Evolutionary conservation across 1,139 yeast species (phyloP), one percentile per base, ranked within the genome.

Genomic region (Eremothecium coryli): DNA sequence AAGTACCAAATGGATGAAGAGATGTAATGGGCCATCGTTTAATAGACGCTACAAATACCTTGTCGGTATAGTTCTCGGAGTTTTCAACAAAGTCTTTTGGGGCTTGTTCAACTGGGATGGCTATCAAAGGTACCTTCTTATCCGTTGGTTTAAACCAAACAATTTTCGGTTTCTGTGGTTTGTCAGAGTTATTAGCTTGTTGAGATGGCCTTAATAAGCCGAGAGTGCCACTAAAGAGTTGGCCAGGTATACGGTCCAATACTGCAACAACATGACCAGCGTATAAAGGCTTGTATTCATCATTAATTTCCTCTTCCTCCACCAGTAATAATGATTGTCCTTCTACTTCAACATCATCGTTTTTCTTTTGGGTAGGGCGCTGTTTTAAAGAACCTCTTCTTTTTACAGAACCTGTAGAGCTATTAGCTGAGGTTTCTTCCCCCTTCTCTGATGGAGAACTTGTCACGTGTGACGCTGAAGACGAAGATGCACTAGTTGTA

Each of bases 21-120:
- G 97, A 88, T 13, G 98, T 90, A 60, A 90, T 90, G 56, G 98
- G 98, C 98, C 98, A 90, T 61, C 98, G 79, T 58, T 90, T 90
- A 50, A 90, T 90, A 3, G 95, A 82, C 0, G 97, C 97, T 42
- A 90, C 93, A 54, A 90, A 90, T 36, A 86, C 65, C 49, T 80
- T 82, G 54, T 84, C 76, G 0, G 84, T 70, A 50, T 90, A 90
- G 36, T 68, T 70, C 39, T 82, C 94, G 46, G 86, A 94, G 50
- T 86, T 85, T 45, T 86, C 95, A 28, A 90, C 93, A 62, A 90
- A 88, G 58, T 90, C 97, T 41, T 73, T 74, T 23, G 98, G 98
- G 0, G 96, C 98, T 58, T 90, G 95, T 54, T 90, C 98, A 2
- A 97, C 90, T 28, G 98, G 98, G 46, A 90, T 90, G 10, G 98